A percentile compares a stretch with the other conserved stretches of the same genome.
Conservation (phyloP, 345 rosid species). For the Eutrema japonicum region DNA sequence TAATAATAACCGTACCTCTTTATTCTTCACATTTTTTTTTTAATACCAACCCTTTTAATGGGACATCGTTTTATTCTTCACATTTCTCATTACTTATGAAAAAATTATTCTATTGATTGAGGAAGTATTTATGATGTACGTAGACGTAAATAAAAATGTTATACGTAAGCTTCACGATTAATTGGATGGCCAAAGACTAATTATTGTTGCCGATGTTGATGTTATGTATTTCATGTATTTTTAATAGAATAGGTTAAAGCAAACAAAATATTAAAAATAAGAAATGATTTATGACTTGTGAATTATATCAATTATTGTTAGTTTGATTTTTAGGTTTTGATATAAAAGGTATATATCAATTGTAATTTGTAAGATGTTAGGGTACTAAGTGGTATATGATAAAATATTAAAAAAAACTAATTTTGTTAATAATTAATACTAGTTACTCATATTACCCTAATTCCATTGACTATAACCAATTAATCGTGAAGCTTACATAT, state of each 20-base stretch:
- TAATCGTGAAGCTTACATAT: constrained; percentile 11
- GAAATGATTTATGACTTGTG: neutral
- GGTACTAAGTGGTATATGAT: constrained; percentile 5
- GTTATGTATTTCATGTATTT: neutral
- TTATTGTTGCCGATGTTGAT: neutral
- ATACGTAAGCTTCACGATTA: no score
- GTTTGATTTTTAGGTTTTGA: no score
- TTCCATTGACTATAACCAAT: neutral
- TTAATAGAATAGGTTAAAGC: neutral
- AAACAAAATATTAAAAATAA: neutral
- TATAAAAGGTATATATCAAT: no score
- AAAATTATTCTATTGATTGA: constrained; percentile 11
- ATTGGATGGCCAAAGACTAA: constrained; percentile 4
- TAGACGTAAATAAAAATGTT: neutral
- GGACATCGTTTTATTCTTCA: no score
- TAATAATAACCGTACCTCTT: neutral
- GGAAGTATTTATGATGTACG: neutral
- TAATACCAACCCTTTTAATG: no score
- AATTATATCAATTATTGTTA: no score
- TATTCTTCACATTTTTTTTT: neutral
- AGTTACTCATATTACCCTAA: neutral
- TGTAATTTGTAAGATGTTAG: neutral
- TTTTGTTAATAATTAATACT: no score
- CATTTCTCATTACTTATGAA: neutral
- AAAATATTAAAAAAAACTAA: neutral